Evolutionary conservation across 2,329 filamentous ascomycete genomes (phyloP).

Genomic region (Atkinsonella texensis): DNA sequence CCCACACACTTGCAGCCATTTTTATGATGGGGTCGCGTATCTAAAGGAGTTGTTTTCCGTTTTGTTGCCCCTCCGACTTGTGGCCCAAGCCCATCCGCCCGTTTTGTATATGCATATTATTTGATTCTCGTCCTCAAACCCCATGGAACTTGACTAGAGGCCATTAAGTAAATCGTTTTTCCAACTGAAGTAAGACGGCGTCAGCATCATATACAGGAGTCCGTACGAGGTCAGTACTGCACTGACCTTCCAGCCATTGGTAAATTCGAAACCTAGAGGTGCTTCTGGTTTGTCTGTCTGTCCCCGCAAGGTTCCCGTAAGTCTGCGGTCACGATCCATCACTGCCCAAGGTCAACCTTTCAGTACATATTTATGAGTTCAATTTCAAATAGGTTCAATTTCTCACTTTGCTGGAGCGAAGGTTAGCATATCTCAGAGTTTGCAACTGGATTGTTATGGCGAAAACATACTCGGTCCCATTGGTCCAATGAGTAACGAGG

Average conservation of each 20-base stretch:
- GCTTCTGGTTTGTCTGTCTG: slow-evolving; percentile 44
- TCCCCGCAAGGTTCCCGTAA: slow-evolving; percentile 47
- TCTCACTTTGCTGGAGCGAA: slow-evolving; percentile 41
- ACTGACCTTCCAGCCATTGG: slow-evolving; percentile 51
- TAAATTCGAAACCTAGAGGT: slow-evolving; percentile 48
- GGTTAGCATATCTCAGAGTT: slow-evolving; percentile 15
- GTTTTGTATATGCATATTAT: slow-evolving; percentile 10
- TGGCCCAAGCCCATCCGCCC: neutral
- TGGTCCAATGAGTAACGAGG: slow-evolving; percentile 48
- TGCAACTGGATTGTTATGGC: neutral
- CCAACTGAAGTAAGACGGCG: slow-evolving; percentile 28
- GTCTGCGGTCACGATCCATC: slow-evolving; percentile 52
- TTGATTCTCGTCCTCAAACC: neutral
- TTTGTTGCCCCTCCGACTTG: neutral
- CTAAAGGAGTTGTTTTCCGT: neutral
- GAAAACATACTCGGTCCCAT: slow-evolving; percentile 46
- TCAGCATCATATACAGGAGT: slow-evolving; percentile 2
- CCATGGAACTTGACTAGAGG: neutral
- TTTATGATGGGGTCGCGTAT: neutral
- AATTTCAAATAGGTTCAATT: neutral
- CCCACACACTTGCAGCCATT: neutral
- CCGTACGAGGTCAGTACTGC: neutral
- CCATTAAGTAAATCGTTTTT: slow-evolving; percentile 37
- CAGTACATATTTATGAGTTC: slow-evolving; percentile 5
- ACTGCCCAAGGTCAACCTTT: slow-evolving; percentile 28